Evolutionary conservation across 2,329 filamentous ascomycete species (phyloP).

Genomic region (Botrytis porri): DNA sequence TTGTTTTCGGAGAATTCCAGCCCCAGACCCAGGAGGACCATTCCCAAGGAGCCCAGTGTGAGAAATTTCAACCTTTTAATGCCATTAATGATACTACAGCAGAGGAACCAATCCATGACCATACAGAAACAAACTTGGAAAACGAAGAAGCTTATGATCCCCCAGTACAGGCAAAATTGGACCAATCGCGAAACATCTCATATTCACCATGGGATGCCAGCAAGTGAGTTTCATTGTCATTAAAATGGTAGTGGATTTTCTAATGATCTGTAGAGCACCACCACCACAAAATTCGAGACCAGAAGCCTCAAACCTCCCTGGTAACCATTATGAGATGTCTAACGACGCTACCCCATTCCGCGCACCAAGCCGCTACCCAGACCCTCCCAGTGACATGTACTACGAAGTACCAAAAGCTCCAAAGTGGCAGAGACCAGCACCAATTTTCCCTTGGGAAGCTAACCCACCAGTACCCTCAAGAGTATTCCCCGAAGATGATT

Average conservation of each 20-base stretch:
- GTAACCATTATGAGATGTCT: conserved; percentile 79
- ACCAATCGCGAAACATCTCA: conserved; percentile 20
- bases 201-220: conserved; percentile 44
- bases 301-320: conserved; percentile 81
- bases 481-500: conserved; percentile 59
- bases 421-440: conserved; percentile 56
- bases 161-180: conserved; percentile 31
- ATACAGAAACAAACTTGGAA: conserved; percentile 21
- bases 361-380: conserved; percentile 73
- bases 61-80: conserved; percentile 29
- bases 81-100: conserved; percentile 2
- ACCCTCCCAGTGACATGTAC: conserved; percentile 84
- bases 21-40: conserved; percentile 26
- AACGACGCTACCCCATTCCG: conserved; percentile 71
- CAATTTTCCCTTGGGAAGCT: conserved; percentile 90
- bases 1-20: conserved; percentile 38
- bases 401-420: conserved; percentile 72
- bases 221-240: conserved; percentile 46
- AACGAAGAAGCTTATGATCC: conserved; percentile 36
- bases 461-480: conserved; percentile 61
- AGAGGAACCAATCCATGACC: conserved; percentile 30
- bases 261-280: conserved; percentile 41
- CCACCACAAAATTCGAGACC: conserved; percentile 68
- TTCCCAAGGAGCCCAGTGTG: conserved; percentile 29
- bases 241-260: conserved; percentile 25